Base-by-base conservation (phyloP, 208 protist genomes). In the Herpetomonas muscarum region DNA sequence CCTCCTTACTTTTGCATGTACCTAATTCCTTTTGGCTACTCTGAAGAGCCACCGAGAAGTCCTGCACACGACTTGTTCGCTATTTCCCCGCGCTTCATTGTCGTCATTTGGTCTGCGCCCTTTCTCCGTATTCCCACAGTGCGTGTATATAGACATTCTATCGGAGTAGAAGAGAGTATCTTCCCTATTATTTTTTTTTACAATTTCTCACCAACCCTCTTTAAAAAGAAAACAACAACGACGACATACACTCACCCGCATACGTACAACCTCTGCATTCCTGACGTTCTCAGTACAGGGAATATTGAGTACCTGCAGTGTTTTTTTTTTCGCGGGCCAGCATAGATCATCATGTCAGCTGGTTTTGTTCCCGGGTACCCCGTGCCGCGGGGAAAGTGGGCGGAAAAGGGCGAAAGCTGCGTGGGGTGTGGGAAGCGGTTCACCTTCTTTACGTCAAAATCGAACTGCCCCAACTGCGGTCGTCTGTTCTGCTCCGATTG, bases 391-490 rank as follows among this genome's bases (percentile, higher is more conserved):
- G 24, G 46, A 12, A 37, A 67, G 26, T 85, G 67, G 76, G 70
- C 60, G 29, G 47, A 62, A 34, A 69, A 54, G 21, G 49, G 57
- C 5, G 72, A 78, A 36, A 58, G 36, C 46, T 91, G 84, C 52
- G 53, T 72, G 1, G 67, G 62, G 9, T 91, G 84, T 44, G 69
- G 66, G 24, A 82, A 83, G 59, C 66, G 49, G 13, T 84, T 91
- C 32, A 70, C 64, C 42, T 70, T 77, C 42, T 76, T 72, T 25
- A 70, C 64, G 9, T 61, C 66, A 22, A 87, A 82, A 48, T 34
- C 61, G 12, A 84, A 83, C 56, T 91, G 84, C 61, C 67, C 77
- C 22, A 80, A 70, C 51, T 91, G 84, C 50, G 77, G 76, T 1
- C 67, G 69, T 21, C 66, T 86, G 21, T 81, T 76, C 50, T 91